A percentile compares a stretch with the other conserved stretches of the same genome.
Conservation (phyloP, 2,329 filamentous ascomycete species). For the Colletotrichum sp. region DNA sequence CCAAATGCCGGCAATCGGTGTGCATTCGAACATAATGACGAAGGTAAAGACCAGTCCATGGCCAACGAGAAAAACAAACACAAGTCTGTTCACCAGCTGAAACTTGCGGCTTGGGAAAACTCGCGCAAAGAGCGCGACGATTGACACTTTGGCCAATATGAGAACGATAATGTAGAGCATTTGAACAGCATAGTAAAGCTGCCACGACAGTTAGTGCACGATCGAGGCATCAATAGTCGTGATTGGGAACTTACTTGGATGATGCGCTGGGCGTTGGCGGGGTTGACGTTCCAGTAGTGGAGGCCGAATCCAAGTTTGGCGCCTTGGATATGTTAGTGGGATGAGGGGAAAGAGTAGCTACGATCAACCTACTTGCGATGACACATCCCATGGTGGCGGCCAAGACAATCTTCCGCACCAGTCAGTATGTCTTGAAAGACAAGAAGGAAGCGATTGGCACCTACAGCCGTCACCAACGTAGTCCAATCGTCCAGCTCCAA, state of each 20-base stretch:
- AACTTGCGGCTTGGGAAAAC: constrained; percentile 23
- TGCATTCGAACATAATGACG: constrained; percentile 25
- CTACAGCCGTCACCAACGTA: background rate
- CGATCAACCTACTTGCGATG: background rate
- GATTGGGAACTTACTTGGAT: background rate
- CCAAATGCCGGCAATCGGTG: constrained; percentile 21
- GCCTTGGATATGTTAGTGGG: background rate
- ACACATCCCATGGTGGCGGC: background rate
- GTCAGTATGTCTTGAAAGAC: background rate
- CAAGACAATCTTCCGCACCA: background rate
- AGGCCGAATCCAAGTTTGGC: constrained; percentile 22
- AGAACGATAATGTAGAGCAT: constrained; percentile 28
- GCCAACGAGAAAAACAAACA: constrained; percentile 15
- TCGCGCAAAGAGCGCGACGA: constrained; percentile 26
- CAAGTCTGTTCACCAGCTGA: constrained; percentile 17
- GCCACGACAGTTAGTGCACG: background rate
- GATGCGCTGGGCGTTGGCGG: constrained; percentile 1
- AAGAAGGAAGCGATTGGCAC: background rate
- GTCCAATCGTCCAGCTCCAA: constrained; percentile 12
- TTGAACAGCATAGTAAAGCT: constrained; percentile 24
- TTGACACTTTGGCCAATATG: constrained; percentile 26
- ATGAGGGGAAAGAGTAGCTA: fast-evolving
- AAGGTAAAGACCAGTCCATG: constrained; percentile 25
- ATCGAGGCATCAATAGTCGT: background rate
- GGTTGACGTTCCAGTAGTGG: constrained; percentile 28